Conservation (phyloP, 2,329 filamentous ascomycete genomes). For the Cladophialophora bantiana region DNA sequence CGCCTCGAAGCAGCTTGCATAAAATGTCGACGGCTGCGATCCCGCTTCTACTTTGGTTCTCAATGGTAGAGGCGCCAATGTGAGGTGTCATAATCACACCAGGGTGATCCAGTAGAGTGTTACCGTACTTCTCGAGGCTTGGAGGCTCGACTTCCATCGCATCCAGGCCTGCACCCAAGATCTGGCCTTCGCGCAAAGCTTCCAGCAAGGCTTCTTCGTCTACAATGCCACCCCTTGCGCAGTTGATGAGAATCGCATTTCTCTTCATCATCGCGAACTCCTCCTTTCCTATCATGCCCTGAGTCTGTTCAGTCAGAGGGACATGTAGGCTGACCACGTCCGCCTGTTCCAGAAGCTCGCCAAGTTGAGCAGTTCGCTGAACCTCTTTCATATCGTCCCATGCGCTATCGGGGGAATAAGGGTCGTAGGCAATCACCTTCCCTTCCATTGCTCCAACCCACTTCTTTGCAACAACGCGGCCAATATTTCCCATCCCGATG, state of each 20-base stretch:
- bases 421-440: conserved; percentile 48
- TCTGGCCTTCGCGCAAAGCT: conserved; percentile 45
- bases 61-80: conserved; percentile 55
- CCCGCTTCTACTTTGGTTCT: conserved; percentile 43
- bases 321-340: conserved; percentile 51
- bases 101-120: conserved; percentile 45
- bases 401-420: conserved; percentile 44
- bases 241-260: conserved; percentile 51
- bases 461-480: conserved; percentile 46
- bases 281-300: conserved; percentile 44
- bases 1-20: too few relatives aligned
- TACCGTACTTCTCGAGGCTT: conserved; percentile 45
- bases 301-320: conserved; percentile 47
- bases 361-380: conserved; percentile 43
- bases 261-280: conserved; percentile 49
- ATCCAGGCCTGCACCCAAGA: conserved; percentile 53
- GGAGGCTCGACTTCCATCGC: conserved; percentile 53
- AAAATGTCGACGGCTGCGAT: conserved; percentile 24
- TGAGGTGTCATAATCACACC: conserved; percentile 55
- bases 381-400: conserved; percentile 44
- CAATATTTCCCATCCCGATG: conserved; percentile 51
- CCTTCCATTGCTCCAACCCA: conserved; percentile 45
- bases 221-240: conserved; percentile 52
- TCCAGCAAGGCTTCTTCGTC: conserved; percentile 47
- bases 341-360: conserved; percentile 45